phyloP scores from a whole-genome alignment of 1,284 basidiomycete species.

The Boletus sp. region DNA sequence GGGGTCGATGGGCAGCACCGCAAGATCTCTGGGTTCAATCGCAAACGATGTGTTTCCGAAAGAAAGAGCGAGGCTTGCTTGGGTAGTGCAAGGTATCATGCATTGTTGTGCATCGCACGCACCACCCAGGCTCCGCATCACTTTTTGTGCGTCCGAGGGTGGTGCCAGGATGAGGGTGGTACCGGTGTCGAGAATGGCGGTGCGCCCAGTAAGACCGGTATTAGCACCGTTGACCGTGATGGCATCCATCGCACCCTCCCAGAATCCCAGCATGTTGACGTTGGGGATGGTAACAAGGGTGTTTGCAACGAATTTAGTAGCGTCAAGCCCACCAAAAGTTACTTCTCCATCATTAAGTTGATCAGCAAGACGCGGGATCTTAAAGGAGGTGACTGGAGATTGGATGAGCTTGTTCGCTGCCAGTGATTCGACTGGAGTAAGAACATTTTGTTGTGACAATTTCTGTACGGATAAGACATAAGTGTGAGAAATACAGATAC shows the following conservation, averaged over 20 bases:
- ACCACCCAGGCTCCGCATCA: slow-evolving; percentile 62
- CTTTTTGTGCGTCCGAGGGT: slow-evolving; percentile 51
- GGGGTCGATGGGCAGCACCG: slow-evolving; percentile 61
- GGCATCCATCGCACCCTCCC: slow-evolving; percentile 65
- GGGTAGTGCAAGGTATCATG: slow-evolving; percentile 75
- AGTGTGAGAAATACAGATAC: background rate
- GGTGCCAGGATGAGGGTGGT: slow-evolving; percentile 68
- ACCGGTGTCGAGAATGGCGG: slow-evolving; percentile 77
- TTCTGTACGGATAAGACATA: slow-evolving; percentile 33
- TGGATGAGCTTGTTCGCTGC: slow-evolving; percentile 56
- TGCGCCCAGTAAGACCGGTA: slow-evolving; percentile 53
- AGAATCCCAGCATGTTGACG: slow-evolving; percentile 67
- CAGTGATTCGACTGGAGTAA: slow-evolving; percentile 75
- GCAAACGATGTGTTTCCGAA: slow-evolving; percentile 63
- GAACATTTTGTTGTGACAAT: slow-evolving; percentile 62
- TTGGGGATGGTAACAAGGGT: slow-evolving; percentile 58
- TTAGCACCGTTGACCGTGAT: slow-evolving; percentile 56
- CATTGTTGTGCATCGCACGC: slow-evolving; percentile 61
- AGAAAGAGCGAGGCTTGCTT: slow-evolving; percentile 58
- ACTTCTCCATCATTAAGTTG: slow-evolving; percentile 74
- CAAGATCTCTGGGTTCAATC: slow-evolving; percentile 68
- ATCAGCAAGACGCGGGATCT: slow-evolving; percentile 73
- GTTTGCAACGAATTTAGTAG: slow-evolving; percentile 55
- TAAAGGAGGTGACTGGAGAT: slow-evolving; percentile 75
- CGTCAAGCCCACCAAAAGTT: slow-evolving; percentile 80